Base-by-base conservation (phyloP, 495 filamentous ascomycete species). In the Elaphomyces granulatus region DNA sequence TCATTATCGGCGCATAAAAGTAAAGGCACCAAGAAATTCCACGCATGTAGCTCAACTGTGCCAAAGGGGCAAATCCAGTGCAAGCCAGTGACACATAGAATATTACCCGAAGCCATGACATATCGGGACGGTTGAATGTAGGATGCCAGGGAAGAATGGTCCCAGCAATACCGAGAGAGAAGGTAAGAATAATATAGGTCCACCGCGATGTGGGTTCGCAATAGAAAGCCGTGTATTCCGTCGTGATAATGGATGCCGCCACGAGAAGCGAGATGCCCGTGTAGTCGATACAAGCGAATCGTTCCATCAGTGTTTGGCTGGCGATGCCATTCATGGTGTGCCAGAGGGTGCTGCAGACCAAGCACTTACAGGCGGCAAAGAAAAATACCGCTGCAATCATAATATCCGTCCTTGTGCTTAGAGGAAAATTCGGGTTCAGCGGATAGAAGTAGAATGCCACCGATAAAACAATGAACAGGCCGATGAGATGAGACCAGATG, bases 401-500 rank as follows among this genome's bases (percentile, higher is more conserved):
- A 38, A 94, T 70, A 47, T 99, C 92, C 21, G 82, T 68, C 31
- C 82, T 87, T 35, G 83, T 83, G 61, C 85, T 92, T 44, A 82
- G 60, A 20, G 75, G 74, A 64, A 94, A 96, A 54, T 87, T 87
- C 55, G 78, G 70, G 42, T 77, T 82, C 15, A 74, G 71, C 2
- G 90, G 90, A 59, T 96, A 99, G 63, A 94, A 90, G 67, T 95
- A 93, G 53, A 99, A 93, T 28, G 90, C 90, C 36, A 96, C 75
- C 15, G 87, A 66, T 8, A 96, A 68, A 31, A 99, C 81, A 45
- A 94, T 66, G 20, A 96, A 46, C 21, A 99, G 68, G 9, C 90
- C 90, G 28, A 99, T 70, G 8, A 78, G 69, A 55, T 99, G 90
- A 9, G 87, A 83, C 92, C 92, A 99, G 51, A 99, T 99, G 59